A percentile compares a stretch with the other conserved stretches of the same genome.
phyloP scores from a whole-genome alignment of 2,329 filamentous ascomycete species.

The Aspergillus piperis region DNA sequence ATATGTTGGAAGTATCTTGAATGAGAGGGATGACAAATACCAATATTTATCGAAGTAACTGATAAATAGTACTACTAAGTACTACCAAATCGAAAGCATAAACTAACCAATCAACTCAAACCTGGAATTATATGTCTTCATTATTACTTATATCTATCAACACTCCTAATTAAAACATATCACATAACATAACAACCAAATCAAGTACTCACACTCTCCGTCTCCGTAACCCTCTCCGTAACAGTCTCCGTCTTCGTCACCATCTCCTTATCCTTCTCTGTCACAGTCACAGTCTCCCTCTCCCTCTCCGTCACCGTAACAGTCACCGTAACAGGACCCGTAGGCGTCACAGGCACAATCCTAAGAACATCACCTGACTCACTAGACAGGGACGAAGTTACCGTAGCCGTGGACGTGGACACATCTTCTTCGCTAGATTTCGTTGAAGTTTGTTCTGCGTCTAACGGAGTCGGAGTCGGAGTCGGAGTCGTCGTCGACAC shows the following conservation, averaged over 20 bases:
- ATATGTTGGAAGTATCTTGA: too few relatives aligned
- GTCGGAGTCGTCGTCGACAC: background rate
- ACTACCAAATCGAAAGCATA: too few relatives aligned
- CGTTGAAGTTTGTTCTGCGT: background rate
- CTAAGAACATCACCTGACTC: slow-evolving; percentile 1
- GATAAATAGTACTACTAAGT: too few relatives aligned
- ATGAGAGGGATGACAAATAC: too few relatives aligned
- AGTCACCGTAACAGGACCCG: slow-evolving; percentile 18
- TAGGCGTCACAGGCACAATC: slow-evolving; percentile 18
- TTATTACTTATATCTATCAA: too few relatives aligned
- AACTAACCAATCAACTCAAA: too few relatives aligned
- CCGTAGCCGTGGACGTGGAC: background rate
- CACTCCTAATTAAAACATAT: background rate
- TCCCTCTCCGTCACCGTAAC: slow-evolving; percentile 16
- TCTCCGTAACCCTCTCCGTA: slow-evolving; percentile 10
- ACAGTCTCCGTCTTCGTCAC: slow-evolving; percentile 13
- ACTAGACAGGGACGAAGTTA: background rate
- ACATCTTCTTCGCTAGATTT: background rate
- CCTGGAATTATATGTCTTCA: too few relatives aligned
- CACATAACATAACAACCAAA: background rate
- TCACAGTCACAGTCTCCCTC: slow-evolving; percentile 9
- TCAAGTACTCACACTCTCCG: slow-evolving; percentile 8
- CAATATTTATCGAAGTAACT: too few relatives aligned
- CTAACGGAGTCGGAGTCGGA: too few relatives aligned
- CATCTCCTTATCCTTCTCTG: slow-evolving; percentile 16